Conservation (phyloP, 2,329 filamentous ascomycete genomes). For the Colletotrichum sp. region DNA sequence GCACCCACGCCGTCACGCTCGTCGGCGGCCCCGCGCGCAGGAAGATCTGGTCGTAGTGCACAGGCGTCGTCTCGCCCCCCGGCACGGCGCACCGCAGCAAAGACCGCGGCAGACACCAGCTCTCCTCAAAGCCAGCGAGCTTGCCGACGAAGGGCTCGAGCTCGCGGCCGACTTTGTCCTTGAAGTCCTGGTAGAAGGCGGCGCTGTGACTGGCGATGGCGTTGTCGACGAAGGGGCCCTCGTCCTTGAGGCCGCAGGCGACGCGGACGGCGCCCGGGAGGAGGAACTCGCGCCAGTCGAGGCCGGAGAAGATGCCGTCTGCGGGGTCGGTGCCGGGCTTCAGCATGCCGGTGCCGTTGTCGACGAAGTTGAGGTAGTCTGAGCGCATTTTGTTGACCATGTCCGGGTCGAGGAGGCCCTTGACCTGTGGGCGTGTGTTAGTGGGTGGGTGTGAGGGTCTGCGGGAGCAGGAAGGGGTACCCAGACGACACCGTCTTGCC, state of each 20-base stretch:
- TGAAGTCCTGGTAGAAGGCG: background rate
- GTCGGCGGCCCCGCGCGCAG: conserved; percentile 59
- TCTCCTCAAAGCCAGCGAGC: background rate
- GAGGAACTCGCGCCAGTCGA: background rate
- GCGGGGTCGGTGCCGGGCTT: background rate
- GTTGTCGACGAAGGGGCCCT: background rate
- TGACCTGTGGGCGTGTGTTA: background rate
- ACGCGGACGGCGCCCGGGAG: background rate
- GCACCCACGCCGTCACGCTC: conserved; percentile 61
- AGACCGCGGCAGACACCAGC: background rate
- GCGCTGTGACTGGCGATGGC: background rate
- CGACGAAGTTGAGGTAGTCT: background rate
- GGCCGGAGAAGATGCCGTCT: background rate
- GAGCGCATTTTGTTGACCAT: background rate
- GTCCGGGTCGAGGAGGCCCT: background rate
- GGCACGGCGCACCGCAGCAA: background rate
- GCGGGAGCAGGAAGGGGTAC: background rate
- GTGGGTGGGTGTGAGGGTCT: rapidly evolving
- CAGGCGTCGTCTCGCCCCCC: conserved; percentile 54
- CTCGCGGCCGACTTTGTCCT: background rate
- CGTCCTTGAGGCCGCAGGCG: background rate
- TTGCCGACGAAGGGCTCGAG: background rate
- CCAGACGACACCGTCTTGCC: background rate
- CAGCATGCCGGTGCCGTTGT: background rate
- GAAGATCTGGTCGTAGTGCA: conserved; percentile 67